Evolutionary conservation across 2,329 filamentous ascomycete genomes (phyloP), one percentile per base, ranked within the genome.

Genomic region (Pyrenophora seminiperda): DNA sequence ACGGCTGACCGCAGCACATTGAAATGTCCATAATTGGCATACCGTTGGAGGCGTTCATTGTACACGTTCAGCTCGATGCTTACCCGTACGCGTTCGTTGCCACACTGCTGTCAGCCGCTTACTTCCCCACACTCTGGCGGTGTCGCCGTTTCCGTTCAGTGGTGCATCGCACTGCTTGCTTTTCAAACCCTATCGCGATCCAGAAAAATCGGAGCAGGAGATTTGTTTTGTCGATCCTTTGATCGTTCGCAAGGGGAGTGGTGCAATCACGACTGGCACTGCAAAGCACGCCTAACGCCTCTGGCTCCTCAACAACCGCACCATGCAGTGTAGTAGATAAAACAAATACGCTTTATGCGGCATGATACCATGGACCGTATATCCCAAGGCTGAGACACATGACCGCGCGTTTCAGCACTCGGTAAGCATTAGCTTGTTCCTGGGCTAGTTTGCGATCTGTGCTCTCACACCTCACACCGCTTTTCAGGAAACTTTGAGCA

Each of bases 381-480:
- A 31, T 22, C 50, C 49, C 46, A 59, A 43, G 32, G 56, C 47
- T 63, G 57, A 67, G 59, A 67, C 67, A 67, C 63, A 57, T 70
- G 67, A 71, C 61, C 52, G 53, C 65, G 67, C 63, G 64, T 71
- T 51, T 51, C 48, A 51, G 48, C 48, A 18, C 43, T 47, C 48
- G 48, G 48, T 51, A 65, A 71, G 67, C 67, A 52, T 66, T 66
- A 67, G 58, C 55, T 53, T 59, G 53, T 54, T 62, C 50, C 47
- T 39, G 53, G 56, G 47, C 56, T 68, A 69, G 66, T 61, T 60
- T 48, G 50, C 50, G 60, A 65, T 66, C 67, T 58, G 67, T 66
- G 67, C 66, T 56, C 60, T 58, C 49, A 65, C 65, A 67, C 63
- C 66, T 68, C 67, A 70, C 66, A 72, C 68, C 67, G 67, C 68